Evolutionary conservation across 106 monocot genomes (phyloP), one percentile per base, ranked within the genome.

Genomic region (Platanthera guangdongensis): DNA sequence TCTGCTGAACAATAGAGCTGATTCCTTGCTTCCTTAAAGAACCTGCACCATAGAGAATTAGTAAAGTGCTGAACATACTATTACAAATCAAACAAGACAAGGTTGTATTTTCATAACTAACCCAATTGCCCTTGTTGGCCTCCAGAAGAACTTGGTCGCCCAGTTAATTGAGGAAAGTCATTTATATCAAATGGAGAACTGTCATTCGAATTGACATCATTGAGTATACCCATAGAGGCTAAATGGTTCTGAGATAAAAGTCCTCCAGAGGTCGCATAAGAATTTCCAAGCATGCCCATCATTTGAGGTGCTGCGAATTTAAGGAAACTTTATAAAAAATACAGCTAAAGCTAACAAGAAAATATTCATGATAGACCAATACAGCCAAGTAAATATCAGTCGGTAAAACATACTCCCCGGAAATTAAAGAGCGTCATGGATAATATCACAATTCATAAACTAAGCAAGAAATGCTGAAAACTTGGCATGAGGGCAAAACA

Each of bases 121-220:
- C 97, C 91, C 68, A 89, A 78, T 81, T 97, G 97, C 7, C 93
- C 89, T 83, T 97, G 97, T 25, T 87, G 78, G n/a, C 96, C 96
- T 74, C 97, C 94, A 45, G 91, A 85, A 76, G 97, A 97, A 89
- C 73, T 97, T 75, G 97, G 97, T 57, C 97, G 80, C 39, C 93
- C 94, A 83, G 81, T 84, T 82, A 97, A 79, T 77, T 91, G 93
- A 74, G 97, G 97, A 83, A 97, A 97, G 87, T 97, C 97, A 84
- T 91, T 97, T 8, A 97, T 81, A 80, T 97, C 97, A 76, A 94
- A 97, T 50, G 97, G 97, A 83, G 94, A 84, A 74, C 49, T 88
- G 46, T 97, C 97, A 85, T 78, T 88, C 16, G 80, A 72, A 55
- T 86, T 90, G 8, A 85, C 67, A 82, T 97, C 97, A 87, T 86